These are phyloP conservation scores for Thermomyces lanuginosus DNA, from an alignment of 2,329 filamentous ascomycete species.

Conservation along the genomic window DNA sequence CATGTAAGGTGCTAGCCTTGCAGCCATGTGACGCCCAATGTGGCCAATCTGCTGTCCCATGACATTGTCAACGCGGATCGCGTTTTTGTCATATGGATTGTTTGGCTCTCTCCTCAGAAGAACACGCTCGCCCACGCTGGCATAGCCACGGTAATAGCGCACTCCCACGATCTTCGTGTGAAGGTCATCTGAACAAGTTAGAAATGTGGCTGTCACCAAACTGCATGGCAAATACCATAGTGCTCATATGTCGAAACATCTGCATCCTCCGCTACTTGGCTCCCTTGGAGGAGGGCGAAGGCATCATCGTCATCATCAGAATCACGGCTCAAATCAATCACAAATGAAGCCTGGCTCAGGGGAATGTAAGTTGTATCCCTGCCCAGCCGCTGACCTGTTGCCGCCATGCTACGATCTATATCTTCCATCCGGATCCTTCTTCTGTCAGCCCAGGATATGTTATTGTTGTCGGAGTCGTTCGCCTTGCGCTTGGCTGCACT, in stretches of 20 bases:
- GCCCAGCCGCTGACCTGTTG: slow-evolving; percentile 17
- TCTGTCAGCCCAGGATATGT: no score
- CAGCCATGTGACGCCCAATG: slow-evolving; percentile 48
- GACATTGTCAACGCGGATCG: slow-evolving; percentile 64
- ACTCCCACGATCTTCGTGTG: slow-evolving; percentile 44
- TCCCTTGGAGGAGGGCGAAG: slow-evolving; percentile 15
- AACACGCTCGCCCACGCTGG: slow-evolving; percentile 47
- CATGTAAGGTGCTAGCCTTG: slow-evolving; percentile 59
- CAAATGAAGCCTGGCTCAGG: slow-evolving; percentile 13
- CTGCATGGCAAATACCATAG: slow-evolving; percentile 21
- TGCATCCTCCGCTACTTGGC: slow-evolving; percentile 21
- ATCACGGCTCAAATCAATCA: slow-evolving; percentile 11
- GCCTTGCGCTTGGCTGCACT: no score
- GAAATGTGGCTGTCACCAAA: no score
- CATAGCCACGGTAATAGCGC: slow-evolving; percentile 47
- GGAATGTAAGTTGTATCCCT: slow-evolving; percentile 15
- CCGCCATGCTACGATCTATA: no score
- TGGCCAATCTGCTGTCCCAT: slow-evolving; percentile 63
- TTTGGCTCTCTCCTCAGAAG: slow-evolving; percentile 47
- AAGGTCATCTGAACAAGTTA: slow-evolving; percentile 24
- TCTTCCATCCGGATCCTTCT: no score
- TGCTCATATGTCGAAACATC: slow-evolving; percentile 19
- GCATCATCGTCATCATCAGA: slow-evolving; percentile 25
- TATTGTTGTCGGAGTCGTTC: no score
- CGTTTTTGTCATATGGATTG: slow-evolving; percentile 58